Evolutionary conservation across 2,329 filamentous ascomycete species (phyloP).

Genomic region (Emmonsia crescens): DNA sequence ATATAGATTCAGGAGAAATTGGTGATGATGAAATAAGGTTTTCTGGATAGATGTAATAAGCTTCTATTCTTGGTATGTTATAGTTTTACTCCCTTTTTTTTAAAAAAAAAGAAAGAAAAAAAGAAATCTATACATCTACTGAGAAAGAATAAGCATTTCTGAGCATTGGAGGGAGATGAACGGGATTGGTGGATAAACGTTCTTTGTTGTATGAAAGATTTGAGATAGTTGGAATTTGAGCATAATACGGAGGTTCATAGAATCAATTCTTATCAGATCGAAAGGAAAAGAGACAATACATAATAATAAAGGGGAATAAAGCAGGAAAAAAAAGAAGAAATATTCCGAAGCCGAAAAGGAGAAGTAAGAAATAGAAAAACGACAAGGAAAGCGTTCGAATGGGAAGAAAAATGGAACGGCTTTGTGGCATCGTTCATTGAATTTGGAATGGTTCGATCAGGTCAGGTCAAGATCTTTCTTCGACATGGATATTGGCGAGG

Average conservation of each 20-base stretch:
- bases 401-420: background rate
- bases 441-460: background rate
- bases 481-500: background rate
- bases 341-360: background rate
- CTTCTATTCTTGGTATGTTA: too few species aligned
- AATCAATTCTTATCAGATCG: background rate
- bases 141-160: too few species aligned
- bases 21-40: too few species aligned
- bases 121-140: too few species aligned
- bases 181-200: too few species aligned
- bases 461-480: background rate
- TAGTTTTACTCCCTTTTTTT: too few species aligned
- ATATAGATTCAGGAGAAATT: too few species aligned
- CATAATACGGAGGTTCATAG: background rate
- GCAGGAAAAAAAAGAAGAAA: background rate
- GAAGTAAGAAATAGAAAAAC: background rate
- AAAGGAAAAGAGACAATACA: background rate
- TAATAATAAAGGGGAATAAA: background rate
- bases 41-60: too few species aligned
- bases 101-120: too few species aligned
- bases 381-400: background rate
- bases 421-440: background rate
- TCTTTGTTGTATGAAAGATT: too few species aligned
- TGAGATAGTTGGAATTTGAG: too few species aligned
- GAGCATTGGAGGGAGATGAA: too few species aligned